Conservation (phyloP, 2,329 filamentous ascomycete species). For the Colletotrichum cereale region DNA sequence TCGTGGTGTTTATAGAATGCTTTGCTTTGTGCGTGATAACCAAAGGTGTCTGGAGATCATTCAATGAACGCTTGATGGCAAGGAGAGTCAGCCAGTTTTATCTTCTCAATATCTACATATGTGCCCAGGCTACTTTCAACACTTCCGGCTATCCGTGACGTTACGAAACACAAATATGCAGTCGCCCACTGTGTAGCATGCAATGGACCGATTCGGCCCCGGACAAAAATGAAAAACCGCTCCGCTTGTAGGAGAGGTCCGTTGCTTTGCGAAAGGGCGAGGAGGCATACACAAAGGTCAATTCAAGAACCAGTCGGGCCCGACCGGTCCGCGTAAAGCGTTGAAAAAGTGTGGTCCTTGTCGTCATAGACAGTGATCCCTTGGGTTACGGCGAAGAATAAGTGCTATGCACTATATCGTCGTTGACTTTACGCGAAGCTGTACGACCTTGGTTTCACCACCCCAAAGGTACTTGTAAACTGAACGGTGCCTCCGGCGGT, state of each 20-base stretch:
- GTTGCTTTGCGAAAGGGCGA: background rate
- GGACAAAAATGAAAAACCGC: background rate
- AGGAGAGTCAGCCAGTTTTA: background rate
- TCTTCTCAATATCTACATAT: background rate
- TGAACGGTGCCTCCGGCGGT: background rate
- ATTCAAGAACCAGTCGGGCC: background rate
- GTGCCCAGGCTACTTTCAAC: background rate
- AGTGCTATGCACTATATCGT: background rate
- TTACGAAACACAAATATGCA: too few species aligned
- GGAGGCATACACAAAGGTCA: background rate
- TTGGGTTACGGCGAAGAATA: background rate
- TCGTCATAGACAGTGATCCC: constrained; percentile 16
- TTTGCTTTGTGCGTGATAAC: background rate
- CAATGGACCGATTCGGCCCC: background rate
- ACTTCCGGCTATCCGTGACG: background rate
- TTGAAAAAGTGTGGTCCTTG: background rate
- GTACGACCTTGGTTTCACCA: background rate
- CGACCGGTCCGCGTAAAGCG: too few species aligned
- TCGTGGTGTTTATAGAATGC: background rate
- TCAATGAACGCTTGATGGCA: too few species aligned
- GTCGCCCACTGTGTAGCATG: background rate
- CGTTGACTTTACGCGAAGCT: background rate
- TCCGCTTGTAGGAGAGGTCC: background rate
- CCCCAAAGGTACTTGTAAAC: background rate
- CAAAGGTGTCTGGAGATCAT: too few species aligned